A percentile compares a stretch with the other conserved stretches of the same genome.
phyloP scores from a whole-genome alignment of 495 filamentous ascomycete species.

The Hypoxylon trugodes region DNA sequence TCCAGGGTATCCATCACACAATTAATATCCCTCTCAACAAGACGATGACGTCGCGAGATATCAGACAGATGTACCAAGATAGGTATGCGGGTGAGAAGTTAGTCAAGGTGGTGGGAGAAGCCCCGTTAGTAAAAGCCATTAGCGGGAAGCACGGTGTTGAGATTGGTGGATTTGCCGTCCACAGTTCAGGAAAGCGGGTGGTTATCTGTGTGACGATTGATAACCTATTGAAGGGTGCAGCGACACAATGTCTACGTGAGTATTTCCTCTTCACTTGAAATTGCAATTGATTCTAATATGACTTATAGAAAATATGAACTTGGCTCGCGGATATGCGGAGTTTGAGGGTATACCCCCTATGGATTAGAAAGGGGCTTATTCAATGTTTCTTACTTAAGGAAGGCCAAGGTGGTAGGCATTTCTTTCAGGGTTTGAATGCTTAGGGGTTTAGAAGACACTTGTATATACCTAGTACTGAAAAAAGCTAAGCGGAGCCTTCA shows the following conservation, averaged over 20 bases:
- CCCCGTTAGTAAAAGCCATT: slow-evolving; percentile 87
- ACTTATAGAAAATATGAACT: slow-evolving; percentile 91
- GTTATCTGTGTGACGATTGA: slow-evolving; percentile 98
- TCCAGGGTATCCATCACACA: slow-evolving; percentile 94
- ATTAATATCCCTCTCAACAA: slow-evolving; percentile 88
- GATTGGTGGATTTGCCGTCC: slow-evolving; percentile 93
- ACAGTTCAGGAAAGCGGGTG: slow-evolving; percentile 85
- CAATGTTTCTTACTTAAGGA: neutral
- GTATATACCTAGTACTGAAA: slow-evolving; percentile 34
- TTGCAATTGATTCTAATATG: slow-evolving; percentile 27
- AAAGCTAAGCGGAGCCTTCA: neutral
- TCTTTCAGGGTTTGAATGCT: slow-evolving; percentile 24
- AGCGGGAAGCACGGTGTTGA: slow-evolving; percentile 91
- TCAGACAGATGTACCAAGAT: slow-evolving; percentile 94
- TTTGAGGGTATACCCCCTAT: slow-evolving; percentile 41
- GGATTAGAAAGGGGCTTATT: slow-evolving; percentile 23
- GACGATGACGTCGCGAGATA: slow-evolving; percentile 87
- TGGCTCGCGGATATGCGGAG: slow-evolving; percentile 82
- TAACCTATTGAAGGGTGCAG: slow-evolving; percentile 95
- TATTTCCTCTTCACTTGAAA: slow-evolving; percentile 33
- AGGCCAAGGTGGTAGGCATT: too few species aligned
- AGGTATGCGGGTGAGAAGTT: slow-evolving; percentile 94
- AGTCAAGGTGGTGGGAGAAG: slow-evolving; percentile 89
- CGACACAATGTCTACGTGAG: slow-evolving; percentile 93
- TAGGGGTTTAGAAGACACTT: slow-evolving; percentile 19